Base-by-base conservation (phyloP, 2,329 filamentous ascomycete genomes). In the Paecilomyces niveus region DNA sequence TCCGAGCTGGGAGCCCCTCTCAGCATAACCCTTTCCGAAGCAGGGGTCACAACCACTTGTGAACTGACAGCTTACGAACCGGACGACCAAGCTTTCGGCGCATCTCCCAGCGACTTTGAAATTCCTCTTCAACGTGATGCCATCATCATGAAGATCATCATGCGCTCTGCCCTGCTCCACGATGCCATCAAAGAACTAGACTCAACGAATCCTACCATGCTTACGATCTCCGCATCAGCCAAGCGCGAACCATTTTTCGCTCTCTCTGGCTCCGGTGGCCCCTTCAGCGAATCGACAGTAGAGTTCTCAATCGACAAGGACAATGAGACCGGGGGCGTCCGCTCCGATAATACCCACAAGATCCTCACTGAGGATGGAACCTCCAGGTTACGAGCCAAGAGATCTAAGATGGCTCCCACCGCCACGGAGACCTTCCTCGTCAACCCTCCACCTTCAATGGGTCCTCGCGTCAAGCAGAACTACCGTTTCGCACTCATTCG, bases 101-200 rank as follows among this genome's bases (percentile, higher is more conserved):
- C 63, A 45, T 54, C 56, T 35, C 59, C 55, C 24, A 63, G 68
- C 45, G 73, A 76, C 58, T 58, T 68, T 18, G 74, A 77, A 57
- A 97, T 99, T 53, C 94, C 93, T 0, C 91, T 99, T 64, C 86
- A 93, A 68, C 85, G 92, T 32, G 84, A 91, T 55, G 84, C 87
- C 56, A 80, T 97, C 8, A 81, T 85, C 8, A 89, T 97, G 78
- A 99, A 97, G 72, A 91, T 96, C 60, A 97, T 99, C 70, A 96
- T 97, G 89, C 89, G 72, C n/a, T 78, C 77, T 35, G 69, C 75
- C 57, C 81, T 77, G 77, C 69, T 82, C 21, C 74, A 80, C 60
- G 80, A 82, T 63, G 79, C 80, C 53, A 76, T 82, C 53, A 72
- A 68, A 22, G 80, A 83, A 67, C 72, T 88, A 11, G 79, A 80